These are phyloP conservation scores for Ramichloridium luteum DNA, from an alignment of 2,329 filamentous ascomycete genomes.

Conservation along the genomic window DNA sequence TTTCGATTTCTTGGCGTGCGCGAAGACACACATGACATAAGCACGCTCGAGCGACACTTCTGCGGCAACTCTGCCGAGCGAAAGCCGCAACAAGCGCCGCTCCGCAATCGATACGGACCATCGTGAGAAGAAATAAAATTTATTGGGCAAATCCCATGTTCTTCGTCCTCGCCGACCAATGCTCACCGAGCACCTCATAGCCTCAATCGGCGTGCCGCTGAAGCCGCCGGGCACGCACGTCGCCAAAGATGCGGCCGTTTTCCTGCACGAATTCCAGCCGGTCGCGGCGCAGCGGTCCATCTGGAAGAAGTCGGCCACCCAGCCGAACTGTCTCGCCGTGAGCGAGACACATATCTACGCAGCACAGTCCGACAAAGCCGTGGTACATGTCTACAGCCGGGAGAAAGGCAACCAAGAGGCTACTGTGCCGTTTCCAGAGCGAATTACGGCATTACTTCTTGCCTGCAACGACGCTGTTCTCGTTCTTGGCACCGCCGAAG, in stretches of 20 bases:
- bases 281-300: conserved; percentile 59
- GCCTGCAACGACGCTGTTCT: conserved; percentile 56
- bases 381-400: conserved; percentile 83
- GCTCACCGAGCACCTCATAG: conserved; percentile 40
- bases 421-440: conserved; percentile 74
- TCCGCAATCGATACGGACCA: too few relatives aligned
- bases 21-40: too few relatives aligned
- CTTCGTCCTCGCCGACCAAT: conserved; percentile 22
- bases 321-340: conserved; percentile 65
- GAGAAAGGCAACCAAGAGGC: conserved; percentile 78
- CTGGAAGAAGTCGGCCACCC: conserved; percentile 87
- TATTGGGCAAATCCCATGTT: not conserved
- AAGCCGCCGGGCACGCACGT: conserved; percentile 36
- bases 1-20: not conserved
- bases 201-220: conserved; percentile 34
- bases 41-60: too few relatives aligned
- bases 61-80: too few relatives aligned
- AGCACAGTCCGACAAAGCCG: conserved; percentile 80
- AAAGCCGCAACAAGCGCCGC: too few relatives aligned
- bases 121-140: too few relatives aligned
- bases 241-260: conserved; percentile 72
- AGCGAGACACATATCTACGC: conserved; percentile 78
- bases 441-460: conserved; percentile 65
- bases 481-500: conserved; percentile 70
- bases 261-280: conserved; percentile 71